Base-by-base conservation (phyloP, 371 early-diverging fungal genomes). In the Mucor racemosus region DNA sequence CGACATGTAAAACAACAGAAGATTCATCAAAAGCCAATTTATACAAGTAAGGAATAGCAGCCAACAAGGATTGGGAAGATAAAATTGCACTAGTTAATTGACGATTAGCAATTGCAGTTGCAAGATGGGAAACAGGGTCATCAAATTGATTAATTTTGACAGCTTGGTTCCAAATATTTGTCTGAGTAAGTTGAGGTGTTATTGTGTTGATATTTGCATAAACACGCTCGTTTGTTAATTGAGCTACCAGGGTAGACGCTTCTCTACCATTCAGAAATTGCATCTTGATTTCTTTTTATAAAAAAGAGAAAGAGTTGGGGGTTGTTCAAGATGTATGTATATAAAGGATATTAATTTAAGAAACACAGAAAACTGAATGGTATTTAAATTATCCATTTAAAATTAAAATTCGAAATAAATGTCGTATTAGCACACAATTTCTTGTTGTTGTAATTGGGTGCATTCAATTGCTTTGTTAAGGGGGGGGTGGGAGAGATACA, bases 21-120 rank as follows among this genome's bases (percentile, higher is more conserved):
- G 82, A 70, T 15, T 74, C 75, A 26, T 77, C 72, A 26, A 69
- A 63, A 31, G 84, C 81, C 13, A 81, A 46, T 63, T 82, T 81
- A 77, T 85, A 87, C 42, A 91, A 80, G 34, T 85, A 79, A 33
- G 90, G 90, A 55, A 91, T 86, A 38, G 84, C 75, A 19, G 79
- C 67, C 56, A 89, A 68, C 65, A 89, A 80, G 4, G 77, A 65
- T 17, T 72, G 58, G 35, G 89, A 81, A 14, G 85, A 76, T 5
- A 86, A 58, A 3, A 55, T 17, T 5, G 38, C 59, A 14, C 42
- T 38, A 33, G 42, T 6, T 7, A 67, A 31, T 21, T 46, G 44
- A 13, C 48, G 56, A 26, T 36, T 11, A n/a, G 56, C 26, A 44
- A 50, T 40, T 17, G 58, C 36, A 9, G 13, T 44, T 42, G 40